Conservation (phyloP, 768 basidiomycete genomes). For the Boletus tylopilopsis region DNA sequence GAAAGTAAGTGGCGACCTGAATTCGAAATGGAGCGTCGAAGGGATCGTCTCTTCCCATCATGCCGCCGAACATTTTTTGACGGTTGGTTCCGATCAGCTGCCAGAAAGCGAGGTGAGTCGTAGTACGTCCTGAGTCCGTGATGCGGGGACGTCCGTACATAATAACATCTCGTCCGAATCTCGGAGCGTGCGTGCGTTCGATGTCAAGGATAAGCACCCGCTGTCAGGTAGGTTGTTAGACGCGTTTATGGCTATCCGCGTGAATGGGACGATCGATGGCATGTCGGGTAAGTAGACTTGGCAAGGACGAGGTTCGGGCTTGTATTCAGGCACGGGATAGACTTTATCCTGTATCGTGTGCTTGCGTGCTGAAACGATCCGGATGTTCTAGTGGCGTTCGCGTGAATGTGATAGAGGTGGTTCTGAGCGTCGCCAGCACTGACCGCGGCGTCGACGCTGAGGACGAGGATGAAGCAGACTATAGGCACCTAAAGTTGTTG, state of each 20-base stretch:
- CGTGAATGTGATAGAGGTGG: too few relatives aligned
- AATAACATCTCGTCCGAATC: conserved; percentile 7
- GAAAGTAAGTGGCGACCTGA: too few relatives aligned
- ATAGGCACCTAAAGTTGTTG: neutral
- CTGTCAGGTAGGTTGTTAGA: conserved; percentile 14
- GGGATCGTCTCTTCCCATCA: neutral
- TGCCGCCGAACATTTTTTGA: neutral
- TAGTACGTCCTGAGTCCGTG: too few relatives aligned
- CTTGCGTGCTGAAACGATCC: too few relatives aligned
- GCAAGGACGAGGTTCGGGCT: neutral
- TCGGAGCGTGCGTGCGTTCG: neutral
- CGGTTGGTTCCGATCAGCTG: conserved; percentile 9
- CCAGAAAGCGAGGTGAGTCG: too few relatives aligned
- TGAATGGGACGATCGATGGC: neutral
- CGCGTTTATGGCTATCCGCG: conserved; percentile 8
- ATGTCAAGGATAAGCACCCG: conserved; percentile 2
- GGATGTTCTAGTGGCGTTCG: too few relatives aligned
- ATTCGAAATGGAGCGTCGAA: too few relatives aligned
- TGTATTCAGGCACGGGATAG: conserved; percentile 5
- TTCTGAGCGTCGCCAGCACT: too few relatives aligned
- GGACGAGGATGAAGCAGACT: too few relatives aligned
- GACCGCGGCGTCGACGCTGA: too few relatives aligned
- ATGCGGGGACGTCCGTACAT: conserved; percentile 11
- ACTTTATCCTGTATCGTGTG: neutral
- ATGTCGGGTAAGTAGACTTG: neutral